phyloP scores from a whole-genome alignment of 202 grass and related monocot species.

The Panicum virgatum region DNA sequence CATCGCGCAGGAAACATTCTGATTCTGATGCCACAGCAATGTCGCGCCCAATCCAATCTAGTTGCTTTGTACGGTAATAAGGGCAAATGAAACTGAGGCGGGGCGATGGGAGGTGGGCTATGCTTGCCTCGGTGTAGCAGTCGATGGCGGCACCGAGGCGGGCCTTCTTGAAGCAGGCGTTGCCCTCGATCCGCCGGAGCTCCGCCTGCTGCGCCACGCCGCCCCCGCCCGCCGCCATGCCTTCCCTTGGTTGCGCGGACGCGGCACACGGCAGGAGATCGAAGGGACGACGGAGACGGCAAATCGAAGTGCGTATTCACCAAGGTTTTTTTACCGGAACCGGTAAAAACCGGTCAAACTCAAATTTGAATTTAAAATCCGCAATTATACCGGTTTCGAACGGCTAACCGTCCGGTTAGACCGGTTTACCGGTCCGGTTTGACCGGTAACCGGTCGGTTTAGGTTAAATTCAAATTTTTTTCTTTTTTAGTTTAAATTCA shows the following conservation, averaged over 20 bases:
- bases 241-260: background rate
- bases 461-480: too few species aligned
- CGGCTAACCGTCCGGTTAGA: too few species aligned
- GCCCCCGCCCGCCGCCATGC: slow-evolving; percentile 37
- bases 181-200: slow-evolving; percentile 71
- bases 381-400: too few species aligned
- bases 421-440: too few species aligned
- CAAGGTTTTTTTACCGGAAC: too few species aligned
- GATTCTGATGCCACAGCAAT: background rate
- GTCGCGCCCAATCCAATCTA: background rate
- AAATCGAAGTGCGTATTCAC: background rate
- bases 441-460: too few species aligned
- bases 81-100: background rate
- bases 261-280: background rate
- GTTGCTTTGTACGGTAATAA: background rate
- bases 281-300: background rate
- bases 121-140: slow-evolving; percentile 76
- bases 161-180: slow-evolving; percentile 65
- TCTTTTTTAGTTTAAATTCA: too few species aligned
- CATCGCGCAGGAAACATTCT: background rate
- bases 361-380: too few species aligned
- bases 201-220: slow-evolving; percentile 69
- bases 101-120: background rate
- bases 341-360: too few species aligned
- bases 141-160: slow-evolving; percentile 86